A percentile compares a stretch with the other conserved stretches of the same genome.
Conservation (phyloP, 2,329 filamentous ascomycete species). For the Monilinia laxa region DNA sequence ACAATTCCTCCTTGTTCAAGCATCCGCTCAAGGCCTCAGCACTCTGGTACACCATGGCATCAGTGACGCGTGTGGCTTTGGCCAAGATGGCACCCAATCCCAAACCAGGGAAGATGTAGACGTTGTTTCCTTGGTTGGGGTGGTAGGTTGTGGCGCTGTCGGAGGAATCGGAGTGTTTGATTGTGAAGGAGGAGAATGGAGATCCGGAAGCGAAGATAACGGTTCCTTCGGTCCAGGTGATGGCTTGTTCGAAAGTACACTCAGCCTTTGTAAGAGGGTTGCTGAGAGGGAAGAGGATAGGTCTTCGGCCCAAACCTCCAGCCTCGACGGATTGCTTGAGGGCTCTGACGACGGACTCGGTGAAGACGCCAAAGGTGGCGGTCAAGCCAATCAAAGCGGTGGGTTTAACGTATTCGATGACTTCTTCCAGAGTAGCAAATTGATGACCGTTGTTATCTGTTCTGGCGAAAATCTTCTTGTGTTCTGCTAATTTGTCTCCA, state of each 20-base stretch:
- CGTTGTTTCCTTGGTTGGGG: conserved; percentile 81
- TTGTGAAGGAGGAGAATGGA: conserved; percentile 74
- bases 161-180: conserved; percentile 57
- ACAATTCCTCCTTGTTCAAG: conserved; percentile 77
- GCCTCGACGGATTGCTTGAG: conserved; percentile 63
- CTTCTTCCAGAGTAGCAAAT: conserved; percentile 80
- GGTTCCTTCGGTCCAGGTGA: conserved; percentile 85
- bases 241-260: conserved; percentile 92
- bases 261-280: conserved; percentile 97
- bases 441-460: conserved; percentile 64
- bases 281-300: conserved; percentile 93
- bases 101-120: conserved; percentile 95
- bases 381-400: conserved; percentile 93
- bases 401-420: conserved; percentile 92
- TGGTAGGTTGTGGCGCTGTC: conserved; percentile 61
- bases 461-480: conserved; percentile 73
- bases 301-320: conserved; percentile 68
- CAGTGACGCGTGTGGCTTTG: conserved; percentile 82
- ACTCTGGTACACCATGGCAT: conserved; percentile 96
- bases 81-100: conserved; percentile 89
- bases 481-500: conserved; percentile 88
- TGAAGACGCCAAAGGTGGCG: conserved; percentile 93
- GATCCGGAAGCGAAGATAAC: conserved; percentile 94
- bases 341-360: conserved; percentile 76
- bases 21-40: conserved; percentile 77